Percentiles rank a stretch among this genome's conserved stretches.
phyloP scores from a whole-genome alignment of 2,329 filamentous ascomycete species.

The Berkeleyomyces basicola region DNA sequence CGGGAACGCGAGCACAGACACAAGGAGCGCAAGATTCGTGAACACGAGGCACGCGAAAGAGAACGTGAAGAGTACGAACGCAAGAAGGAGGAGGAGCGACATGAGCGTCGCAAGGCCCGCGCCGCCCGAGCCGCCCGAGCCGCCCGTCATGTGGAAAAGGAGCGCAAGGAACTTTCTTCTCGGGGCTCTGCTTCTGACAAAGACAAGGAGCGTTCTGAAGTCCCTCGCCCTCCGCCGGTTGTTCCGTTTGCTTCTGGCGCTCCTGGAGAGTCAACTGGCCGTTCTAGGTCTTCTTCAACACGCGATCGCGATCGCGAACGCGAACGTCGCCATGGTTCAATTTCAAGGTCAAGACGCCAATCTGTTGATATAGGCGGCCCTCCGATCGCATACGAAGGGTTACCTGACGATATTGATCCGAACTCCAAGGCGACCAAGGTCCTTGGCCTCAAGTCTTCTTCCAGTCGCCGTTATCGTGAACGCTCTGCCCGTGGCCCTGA shows the following conservation, averaged over 20 bases:
- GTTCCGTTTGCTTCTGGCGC: conserved; percentile 26
- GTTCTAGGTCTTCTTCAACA: conserved; percentile 52
- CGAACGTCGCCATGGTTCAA: conserved; percentile 40
- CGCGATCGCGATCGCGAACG: conserved; percentile 28
- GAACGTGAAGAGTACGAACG: conserved; percentile 22
- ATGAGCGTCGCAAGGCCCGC: conserved; percentile 3
- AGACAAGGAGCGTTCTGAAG: conserved; percentile 27
- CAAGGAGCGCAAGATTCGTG: conserved; percentile 8
- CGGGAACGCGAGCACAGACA: conserved; percentile 2
- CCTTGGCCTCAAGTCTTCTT: conserved; percentile 39
- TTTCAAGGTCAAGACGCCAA: conserved; percentile 46
- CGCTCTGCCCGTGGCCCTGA: conserved; percentile 13
- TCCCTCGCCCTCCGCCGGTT: conserved; percentile 38
- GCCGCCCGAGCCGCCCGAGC: neutral
- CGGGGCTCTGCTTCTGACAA: conserved; percentile 19
- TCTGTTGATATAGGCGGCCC: conserved; percentile 38
- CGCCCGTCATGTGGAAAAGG: conserved; percentile 10
- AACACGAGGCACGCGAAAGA: conserved; percentile 23
- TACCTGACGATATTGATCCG: neutral
- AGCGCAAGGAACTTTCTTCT: conserved; percentile 14
- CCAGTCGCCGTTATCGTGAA: conserved; percentile 12
- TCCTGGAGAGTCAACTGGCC: conserved; percentile 22
- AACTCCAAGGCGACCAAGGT: conserved; percentile 60
- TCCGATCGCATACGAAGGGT: neutral
- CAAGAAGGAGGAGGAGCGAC: conserved; percentile 9